Evolutionary conservation across 1,139 yeast genomes (phyloP).

Genomic region (Blastobotrys illinoisensis): DNA sequence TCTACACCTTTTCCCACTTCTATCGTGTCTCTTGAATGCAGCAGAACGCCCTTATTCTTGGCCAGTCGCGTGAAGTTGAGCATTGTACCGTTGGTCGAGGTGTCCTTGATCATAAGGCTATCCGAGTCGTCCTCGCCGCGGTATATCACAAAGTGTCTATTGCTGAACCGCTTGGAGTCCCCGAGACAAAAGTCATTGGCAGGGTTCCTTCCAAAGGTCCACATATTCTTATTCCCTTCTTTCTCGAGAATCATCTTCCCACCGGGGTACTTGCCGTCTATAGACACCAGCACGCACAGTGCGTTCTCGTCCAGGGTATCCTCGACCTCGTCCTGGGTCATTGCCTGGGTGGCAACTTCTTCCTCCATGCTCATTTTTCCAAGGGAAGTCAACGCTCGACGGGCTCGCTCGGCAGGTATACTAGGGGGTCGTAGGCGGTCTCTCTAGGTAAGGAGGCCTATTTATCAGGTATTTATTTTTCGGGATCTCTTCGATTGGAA

Average conservation of each 20-base stretch:
- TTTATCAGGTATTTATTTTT: not conserved
- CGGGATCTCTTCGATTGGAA: not conserved
- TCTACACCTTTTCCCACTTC: conserved; percentile 85
- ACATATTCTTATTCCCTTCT: conserved; percentile 27
- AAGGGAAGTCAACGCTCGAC: too few relatives aligned
- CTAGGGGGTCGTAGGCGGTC: too few relatives aligned
- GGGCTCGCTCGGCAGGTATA: too few relatives aligned
- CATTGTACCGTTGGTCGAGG: conserved; percentile 80
- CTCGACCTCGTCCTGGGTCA: conserved; percentile 11
- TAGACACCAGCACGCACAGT: conserved; percentile 11
- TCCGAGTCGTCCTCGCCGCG: conserved; percentile 15
- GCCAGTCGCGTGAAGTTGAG: conserved; percentile 68
- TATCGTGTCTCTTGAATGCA: conserved; percentile 89
- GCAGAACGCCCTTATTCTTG: conserved; percentile 73
- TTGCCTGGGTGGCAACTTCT: conserved; percentile 13
- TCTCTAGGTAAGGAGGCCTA: not conserved
- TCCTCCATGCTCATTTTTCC: conserved; percentile 8
- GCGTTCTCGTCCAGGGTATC: conserved; percentile 7
- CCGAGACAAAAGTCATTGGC: conserved; percentile 60
- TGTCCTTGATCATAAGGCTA: conserved; percentile 26
- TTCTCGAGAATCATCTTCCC: conserved; percentile 10
- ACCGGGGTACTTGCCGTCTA: conserved; percentile 9
- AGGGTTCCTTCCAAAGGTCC: conserved; percentile 74
- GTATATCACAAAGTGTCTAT: conserved; percentile 57
- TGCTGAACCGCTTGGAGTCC: conserved; percentile 66